phyloP scores from a whole-genome alignment of 2,329 filamentous ascomycete genomes.

The Pseudogymnoascus sp. region DNA sequence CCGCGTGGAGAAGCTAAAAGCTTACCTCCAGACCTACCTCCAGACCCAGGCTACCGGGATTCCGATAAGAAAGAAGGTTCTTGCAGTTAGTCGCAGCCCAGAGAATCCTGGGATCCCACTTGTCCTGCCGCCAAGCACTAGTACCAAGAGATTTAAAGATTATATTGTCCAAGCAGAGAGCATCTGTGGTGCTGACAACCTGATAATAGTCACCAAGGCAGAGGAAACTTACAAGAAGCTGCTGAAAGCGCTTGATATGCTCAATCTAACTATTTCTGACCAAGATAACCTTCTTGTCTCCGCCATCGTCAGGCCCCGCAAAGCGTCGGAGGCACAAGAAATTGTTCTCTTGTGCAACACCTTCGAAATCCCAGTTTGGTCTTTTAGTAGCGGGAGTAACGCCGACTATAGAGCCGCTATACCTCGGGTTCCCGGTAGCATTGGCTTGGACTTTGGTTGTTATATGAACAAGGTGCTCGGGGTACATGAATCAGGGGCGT shows the following conservation, averaged over 20 bases:
- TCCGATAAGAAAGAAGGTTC: background rate
- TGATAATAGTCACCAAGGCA: background rate
- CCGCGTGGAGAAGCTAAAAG: slow-evolving; percentile 90
- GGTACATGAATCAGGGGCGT: slow-evolving; percentile 42
- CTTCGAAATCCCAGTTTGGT: slow-evolving; percentile 40
- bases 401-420: slow-evolving; percentile 49
- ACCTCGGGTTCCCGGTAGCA: slow-evolving; percentile 43
- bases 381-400: slow-evolving; percentile 43
- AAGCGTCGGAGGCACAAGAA: slow-evolving; percentile 39
- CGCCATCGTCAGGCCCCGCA: slow-evolving; percentile 37
- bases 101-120: background rate
- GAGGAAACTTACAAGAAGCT: background rate
- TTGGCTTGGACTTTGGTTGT: slow-evolving; percentile 44
- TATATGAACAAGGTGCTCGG: slow-evolving; percentile 47
- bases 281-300: slow-evolving; percentile 26
- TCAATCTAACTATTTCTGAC: background rate
- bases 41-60: background rate
- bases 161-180: background rate
- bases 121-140: background rate
- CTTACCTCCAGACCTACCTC: slow-evolving; percentile 64
- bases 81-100: background rate
- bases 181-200: background rate
- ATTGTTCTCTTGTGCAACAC: slow-evolving; percentile 40
- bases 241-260: background rate
- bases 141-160: background rate